Percentiles rank a stretch among this genome's conserved stretches.
phyloP scores from a whole-genome alignment of 169 alveolate genomes.

The Plasmodium fragile region DNA sequence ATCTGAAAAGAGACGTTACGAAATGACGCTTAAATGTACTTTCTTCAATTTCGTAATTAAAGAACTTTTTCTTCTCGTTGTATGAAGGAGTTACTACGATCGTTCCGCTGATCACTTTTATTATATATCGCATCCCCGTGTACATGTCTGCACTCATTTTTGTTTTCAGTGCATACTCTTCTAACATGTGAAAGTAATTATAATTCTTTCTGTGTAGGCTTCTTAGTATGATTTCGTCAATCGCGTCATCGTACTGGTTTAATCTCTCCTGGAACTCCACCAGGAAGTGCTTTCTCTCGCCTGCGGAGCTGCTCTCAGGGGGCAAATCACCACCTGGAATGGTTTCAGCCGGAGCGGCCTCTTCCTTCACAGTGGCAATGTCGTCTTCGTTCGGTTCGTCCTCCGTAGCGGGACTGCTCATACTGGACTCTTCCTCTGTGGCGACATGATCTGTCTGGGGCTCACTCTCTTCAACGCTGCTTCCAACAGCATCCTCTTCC shows the following conservation, averaged over 20 bases:
- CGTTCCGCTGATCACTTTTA: slow-evolving; percentile 8
- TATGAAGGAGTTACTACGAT: background rate
- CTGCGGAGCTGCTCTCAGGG: background rate
- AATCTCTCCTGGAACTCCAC: slow-evolving; percentile 14
- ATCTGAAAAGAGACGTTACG: slow-evolving; percentile 46
- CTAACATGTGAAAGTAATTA: slow-evolving; percentile 28
- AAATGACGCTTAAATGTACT: slow-evolving; percentile 55
- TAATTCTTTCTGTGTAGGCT: slow-evolving; percentile 27
- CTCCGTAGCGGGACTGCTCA: background rate
- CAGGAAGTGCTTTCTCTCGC: background rate
- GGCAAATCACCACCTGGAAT: background rate
- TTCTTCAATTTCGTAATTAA: slow-evolving; percentile 25
- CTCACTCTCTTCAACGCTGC: too few relatives aligned
- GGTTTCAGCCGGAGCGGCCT: background rate
- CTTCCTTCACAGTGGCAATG: background rate
- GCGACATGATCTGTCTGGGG: background rate
- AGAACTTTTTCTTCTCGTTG: background rate
- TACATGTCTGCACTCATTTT: slow-evolving; percentile 23
- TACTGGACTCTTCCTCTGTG: background rate
- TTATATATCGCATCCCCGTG: slow-evolving; percentile 1
- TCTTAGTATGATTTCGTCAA: slow-evolving; percentile 47
- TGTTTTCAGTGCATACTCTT: slow-evolving; percentile 37
- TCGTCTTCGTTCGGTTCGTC: background rate
- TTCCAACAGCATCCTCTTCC: too few relatives aligned
- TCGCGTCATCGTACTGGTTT: background rate